A percentile compares a stretch with the other conserved stretches of the same genome.
These are phyloP conservation scores for Combretum micranthum DNA, from an alignment of 345 rosid genomes.

Conservation along the genomic window DNA sequence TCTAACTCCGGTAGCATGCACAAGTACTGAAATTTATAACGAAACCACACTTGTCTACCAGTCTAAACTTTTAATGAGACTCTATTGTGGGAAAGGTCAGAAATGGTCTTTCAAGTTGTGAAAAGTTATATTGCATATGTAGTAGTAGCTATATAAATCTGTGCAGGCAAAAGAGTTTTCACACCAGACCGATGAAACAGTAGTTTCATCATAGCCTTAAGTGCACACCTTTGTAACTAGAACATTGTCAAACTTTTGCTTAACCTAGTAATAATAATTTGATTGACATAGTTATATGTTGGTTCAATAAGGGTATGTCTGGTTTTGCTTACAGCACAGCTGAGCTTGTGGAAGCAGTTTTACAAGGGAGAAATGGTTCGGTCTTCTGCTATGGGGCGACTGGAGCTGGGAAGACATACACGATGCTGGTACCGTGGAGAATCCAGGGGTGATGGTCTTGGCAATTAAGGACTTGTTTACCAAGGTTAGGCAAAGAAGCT, in stretches of 20 bases:
- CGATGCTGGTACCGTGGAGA: slow-evolving; percentile 85
- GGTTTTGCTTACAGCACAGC: slow-evolving; percentile 58
- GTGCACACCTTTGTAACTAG: too few species aligned
- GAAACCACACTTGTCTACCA: too few species aligned
- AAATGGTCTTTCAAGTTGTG: too few species aligned
- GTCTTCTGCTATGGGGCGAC: slow-evolving; percentile 99
- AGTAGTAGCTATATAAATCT: too few species aligned
- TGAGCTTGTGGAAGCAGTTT: slow-evolving; percentile 78
- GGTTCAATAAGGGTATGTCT: background rate
- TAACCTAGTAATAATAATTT: background rate
- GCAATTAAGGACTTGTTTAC: slow-evolving; percentile 89
- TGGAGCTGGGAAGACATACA: slow-evolving; percentile 93
- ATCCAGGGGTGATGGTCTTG: slow-evolving; percentile 97
- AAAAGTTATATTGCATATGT: too few species aligned
- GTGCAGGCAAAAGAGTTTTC: too few species aligned
- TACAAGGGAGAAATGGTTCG: slow-evolving; percentile 90
- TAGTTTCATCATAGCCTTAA: too few species aligned
- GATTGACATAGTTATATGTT: background rate
- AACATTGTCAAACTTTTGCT: background rate
- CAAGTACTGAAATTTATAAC: too few species aligned
- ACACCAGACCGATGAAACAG: too few species aligned
- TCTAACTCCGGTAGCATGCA: too few species aligned
- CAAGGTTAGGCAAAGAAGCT: slow-evolving; percentile 78
- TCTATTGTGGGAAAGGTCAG: too few species aligned
- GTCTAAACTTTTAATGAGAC: too few species aligned